Evolutionary conservation across 2,329 filamentous ascomycete genomes (phyloP).

Genomic region (Cordyceps cateniannulata): DNA sequence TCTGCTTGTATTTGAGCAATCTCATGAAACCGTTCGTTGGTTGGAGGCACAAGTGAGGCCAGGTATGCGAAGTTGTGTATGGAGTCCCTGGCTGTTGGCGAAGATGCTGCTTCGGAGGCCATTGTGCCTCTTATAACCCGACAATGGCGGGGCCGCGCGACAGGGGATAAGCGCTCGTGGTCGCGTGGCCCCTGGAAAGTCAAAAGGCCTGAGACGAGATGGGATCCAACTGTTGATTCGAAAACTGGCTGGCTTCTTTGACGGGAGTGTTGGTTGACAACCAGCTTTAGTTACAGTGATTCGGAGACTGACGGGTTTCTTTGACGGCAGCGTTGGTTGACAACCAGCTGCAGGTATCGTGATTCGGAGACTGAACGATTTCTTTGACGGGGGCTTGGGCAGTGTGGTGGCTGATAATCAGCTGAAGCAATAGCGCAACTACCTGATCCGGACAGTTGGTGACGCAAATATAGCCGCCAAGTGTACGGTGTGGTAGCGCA

Average conservation of each 20-base stretch:
- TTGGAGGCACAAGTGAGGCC: slow-evolving; percentile 43
- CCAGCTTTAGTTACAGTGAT: too few relatives aligned
- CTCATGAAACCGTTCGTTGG: slow-evolving; percentile 38
- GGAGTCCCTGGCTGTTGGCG: neutral
- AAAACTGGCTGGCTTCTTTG: neutral
- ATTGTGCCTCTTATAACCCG: slow-evolving; percentile 3
- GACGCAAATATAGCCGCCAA: neutral
- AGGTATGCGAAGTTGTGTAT: slow-evolving; percentile 35
- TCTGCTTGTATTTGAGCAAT: slow-evolving; percentile 44
- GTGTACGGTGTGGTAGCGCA: neutral
- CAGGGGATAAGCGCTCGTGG: neutral
- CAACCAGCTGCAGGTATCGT: too few relatives aligned
- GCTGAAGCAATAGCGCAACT: neutral
- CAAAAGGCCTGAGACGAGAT: neutral
- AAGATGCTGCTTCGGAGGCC: slow-evolving; percentile 16
- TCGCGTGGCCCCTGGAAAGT: neutral
- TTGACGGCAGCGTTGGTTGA: too few relatives aligned
- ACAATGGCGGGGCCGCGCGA: slow-evolving; percentile 4
- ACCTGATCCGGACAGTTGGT: neutral
- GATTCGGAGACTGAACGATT: too few relatives aligned
- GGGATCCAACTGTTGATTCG: neutral
- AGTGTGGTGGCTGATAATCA: slow-evolving; percentile 1
- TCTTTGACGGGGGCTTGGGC: neutral
- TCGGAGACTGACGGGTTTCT: too few relatives aligned
- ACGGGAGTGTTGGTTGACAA: neutral